A percentile compares a stretch with the other conserved stretches of the same genome.
Conservation (phyloP, 257 asterid genomes). For the Ocimum tenuiflorum region DNA sequence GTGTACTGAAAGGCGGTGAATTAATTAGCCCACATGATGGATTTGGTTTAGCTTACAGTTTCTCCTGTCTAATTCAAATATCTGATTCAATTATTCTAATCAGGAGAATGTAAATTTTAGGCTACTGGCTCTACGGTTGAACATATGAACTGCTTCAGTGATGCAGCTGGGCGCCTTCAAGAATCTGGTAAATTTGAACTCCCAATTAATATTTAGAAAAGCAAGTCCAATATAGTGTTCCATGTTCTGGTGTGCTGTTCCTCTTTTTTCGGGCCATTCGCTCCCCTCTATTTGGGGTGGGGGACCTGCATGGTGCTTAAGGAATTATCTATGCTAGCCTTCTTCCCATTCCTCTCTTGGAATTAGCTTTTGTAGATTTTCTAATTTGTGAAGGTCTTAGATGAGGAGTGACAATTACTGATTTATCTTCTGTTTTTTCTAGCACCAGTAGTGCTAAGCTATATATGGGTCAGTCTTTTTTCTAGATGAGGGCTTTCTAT, state of each 20-base stretch:
- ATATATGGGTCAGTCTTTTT: background rate
- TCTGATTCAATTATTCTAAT: constrained; percentile 13
- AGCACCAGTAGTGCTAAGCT: constrained; percentile 2
- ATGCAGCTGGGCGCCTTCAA: constrained; percentile 88
- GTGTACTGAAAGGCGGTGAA: background rate
- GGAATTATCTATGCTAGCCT: background rate
- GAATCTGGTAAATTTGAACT: constrained; percentile 53
- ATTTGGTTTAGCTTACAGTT: background rate
- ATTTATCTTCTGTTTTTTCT: background rate
- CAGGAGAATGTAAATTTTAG: constrained; percentile 33
- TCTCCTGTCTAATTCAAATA: background rate
- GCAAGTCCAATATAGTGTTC: background rate
- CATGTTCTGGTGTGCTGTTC: background rate
- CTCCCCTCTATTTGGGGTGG: background rate
- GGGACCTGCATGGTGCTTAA: background rate
- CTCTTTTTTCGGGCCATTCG: too few species aligned
- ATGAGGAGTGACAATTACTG: background rate
- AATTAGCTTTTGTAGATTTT: background rate
- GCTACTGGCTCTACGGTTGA: constrained; percentile 69
- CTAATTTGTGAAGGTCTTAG: background rate
- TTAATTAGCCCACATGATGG: background rate
- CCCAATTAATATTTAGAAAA: background rate
- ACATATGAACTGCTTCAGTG: constrained; percentile 86
- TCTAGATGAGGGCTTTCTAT: background rate
- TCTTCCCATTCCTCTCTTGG: background rate